phyloP scores from a whole-genome alignment of 148 eudicot species.

The Spergularia bocconei region DNA sequence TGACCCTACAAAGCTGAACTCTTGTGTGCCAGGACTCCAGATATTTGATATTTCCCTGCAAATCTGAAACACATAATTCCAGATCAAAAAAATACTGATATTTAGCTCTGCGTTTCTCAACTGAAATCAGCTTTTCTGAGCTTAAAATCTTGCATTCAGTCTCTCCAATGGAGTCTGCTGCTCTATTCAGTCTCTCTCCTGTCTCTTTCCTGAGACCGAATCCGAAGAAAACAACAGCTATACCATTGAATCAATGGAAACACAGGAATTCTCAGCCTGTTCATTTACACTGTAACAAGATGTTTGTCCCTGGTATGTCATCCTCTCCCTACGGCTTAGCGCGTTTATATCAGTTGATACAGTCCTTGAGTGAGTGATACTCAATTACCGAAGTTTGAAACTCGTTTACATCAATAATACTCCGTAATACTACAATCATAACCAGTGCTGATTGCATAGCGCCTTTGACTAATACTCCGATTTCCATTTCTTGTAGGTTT shows the following conservation, averaged over 20 bases:
- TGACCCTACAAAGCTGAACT: too few species aligned
- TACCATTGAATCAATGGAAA: constrained; percentile 39
- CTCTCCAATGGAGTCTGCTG: constrained; percentile 47
- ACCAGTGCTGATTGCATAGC: too few species aligned
- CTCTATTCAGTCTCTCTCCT: constrained; percentile 43
- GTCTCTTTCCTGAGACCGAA: constrained; percentile 39
- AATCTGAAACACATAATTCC: constrained; percentile 11
- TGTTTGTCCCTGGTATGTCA: constrained; percentile 84
- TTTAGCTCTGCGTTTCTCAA: background rate
- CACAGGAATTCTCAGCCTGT: constrained; percentile 32
- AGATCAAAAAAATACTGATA: constrained; percentile 4
- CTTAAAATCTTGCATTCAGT: background rate
- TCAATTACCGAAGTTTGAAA: background rate
- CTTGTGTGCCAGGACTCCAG: background rate
- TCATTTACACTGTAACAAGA: constrained; percentile 63
- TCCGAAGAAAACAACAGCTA: constrained; percentile 27
- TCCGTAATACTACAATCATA: too few species aligned
- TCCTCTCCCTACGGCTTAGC: background rate
- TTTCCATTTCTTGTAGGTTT: constrained; percentile 46
- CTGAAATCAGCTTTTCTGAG: background rate
- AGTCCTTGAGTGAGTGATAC: background rate
- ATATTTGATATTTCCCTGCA: background rate
- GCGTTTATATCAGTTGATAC: background rate
- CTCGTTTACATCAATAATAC: background rate
- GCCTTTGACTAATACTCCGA: constrained; percentile 33